Evolutionary conservation across 2,329 filamentous ascomycete genomes (phyloP), one percentile per base, ranked within the genome.

Genomic region (Stachybotrys elegans): DNA sequence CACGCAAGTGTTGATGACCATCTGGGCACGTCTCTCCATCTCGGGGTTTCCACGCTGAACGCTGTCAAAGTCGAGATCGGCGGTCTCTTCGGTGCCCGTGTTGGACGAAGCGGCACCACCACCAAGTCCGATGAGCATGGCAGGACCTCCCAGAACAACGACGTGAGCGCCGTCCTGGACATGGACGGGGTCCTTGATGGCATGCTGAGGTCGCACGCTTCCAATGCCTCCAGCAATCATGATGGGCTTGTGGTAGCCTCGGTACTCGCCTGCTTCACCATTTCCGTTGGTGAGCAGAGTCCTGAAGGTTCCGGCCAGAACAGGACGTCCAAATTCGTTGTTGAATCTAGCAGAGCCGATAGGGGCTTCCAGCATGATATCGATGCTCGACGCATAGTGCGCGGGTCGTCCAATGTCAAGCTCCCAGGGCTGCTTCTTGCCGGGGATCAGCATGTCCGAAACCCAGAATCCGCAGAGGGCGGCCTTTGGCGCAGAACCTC

Each of bases 161-260:
- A 95, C 79, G 61, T 92, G 88, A 16, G 91, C 90, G n/a, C 90
- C 92, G 42, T 90, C 79, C 42, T 84, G 83, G 16, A 98, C 93
- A 49, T 88, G 75, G 12, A 79, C 75, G 8, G 84, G 80, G 49
- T 87, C 79, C 69, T 98, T 98, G 47, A 96, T 75, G 3, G 93
- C 92, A 60, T 95, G 88, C 56, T 92, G 84, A 13, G 93, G 92
- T 46, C 93, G 75, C 22, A 97, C 92, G 6, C 88, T 95, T 40
- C 93, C 93, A 27, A 97, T 81, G 60, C 93, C 93, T 60, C 93
- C 93, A 49, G 93, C 93, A 68, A 98, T 89, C 88, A 96, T 95
- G 64, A 95, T 96, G 9, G 93, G 93, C 71, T 98, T 98, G 69
- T 97, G 93, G 63, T 95, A 98, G 20, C 93, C 93, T 54, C 92